A percentile compares a stretch with the other conserved stretches of the same genome.
These are phyloP conservation scores for Catenaria anguillulae DNA, from an alignment of 371 early-diverging fungal species.

Conservation along the genomic window DNA sequence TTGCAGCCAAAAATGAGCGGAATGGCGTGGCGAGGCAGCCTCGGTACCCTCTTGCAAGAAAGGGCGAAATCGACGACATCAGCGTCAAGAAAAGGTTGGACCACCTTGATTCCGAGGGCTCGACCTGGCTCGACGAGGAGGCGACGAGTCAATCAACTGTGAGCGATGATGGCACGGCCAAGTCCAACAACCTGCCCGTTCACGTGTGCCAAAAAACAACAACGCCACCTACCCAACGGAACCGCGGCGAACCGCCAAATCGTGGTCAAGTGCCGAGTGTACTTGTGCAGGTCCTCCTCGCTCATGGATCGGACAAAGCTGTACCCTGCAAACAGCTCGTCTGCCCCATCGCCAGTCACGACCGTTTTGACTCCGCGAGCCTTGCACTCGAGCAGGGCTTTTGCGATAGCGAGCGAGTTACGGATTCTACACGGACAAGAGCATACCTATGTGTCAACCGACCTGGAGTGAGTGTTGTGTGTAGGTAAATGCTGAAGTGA, in stretches of 20 bases:
- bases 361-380: constrained; percentile 28
- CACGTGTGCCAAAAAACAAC: too few species aligned
- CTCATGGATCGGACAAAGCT: constrained; percentile 30
- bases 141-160: too few species aligned
- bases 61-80: constrained; percentile 28
- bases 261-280: constrained; percentile 22
- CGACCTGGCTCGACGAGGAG: too few species aligned
- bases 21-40: too few species aligned
- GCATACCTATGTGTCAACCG: too few species aligned
- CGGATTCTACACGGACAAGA: too few species aligned
- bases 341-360: constrained; percentile 37
- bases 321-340: constrained; percentile 49
- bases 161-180: too few species aligned
- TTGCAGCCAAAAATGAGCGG: constrained; percentile 17
- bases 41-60: too few species aligned
- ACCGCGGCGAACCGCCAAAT: constrained; percentile 32
- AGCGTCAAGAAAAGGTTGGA: constrained; percentile 34
- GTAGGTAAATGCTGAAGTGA: too few species aligned
- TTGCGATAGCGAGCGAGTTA: constrained; percentile 31
- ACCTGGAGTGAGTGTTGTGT: too few species aligned
- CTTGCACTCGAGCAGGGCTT: constrained; percentile 23
- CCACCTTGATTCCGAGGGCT: constrained; percentile 19
- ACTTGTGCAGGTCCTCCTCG: constrained; percentile 20
- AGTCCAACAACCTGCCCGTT: too few species aligned
- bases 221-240: constrained; percentile 16